These are phyloP conservation scores for Leccinum broughii DNA, from an alignment of 768 basidiomycete genomes.

Conservation along the genomic window DNA sequence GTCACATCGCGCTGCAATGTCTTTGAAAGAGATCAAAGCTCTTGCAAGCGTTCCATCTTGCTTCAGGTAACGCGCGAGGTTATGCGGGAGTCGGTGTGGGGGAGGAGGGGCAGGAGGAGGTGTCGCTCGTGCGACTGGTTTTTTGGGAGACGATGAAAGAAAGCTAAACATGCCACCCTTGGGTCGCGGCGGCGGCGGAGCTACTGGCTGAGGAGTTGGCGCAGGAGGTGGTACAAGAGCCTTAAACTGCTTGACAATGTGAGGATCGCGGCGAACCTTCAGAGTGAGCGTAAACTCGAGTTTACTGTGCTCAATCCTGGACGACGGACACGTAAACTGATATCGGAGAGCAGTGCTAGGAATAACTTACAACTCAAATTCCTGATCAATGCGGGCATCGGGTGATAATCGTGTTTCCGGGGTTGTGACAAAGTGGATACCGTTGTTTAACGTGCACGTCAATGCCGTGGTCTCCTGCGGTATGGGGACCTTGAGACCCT, in stretches of 20 bases:
- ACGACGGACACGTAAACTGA: not conserved
- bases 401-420: slow-evolving; percentile 65
- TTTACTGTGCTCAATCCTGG: slow-evolving; percentile 89
- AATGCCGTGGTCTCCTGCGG: slow-evolving; percentile 74
- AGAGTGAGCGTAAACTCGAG: slow-evolving; percentile 92
- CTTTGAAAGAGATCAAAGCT: slow-evolving; percentile 87
- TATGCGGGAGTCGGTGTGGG: slow-evolving; percentile 59
- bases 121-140: slow-evolving; percentile 51
- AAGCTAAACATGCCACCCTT: slow-evolving; percentile 72
- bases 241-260: slow-evolving; percentile 78
- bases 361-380: slow-evolving; percentile 80
- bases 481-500: slow-evolving; percentile 71
- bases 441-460: slow-evolving; percentile 91
- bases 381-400: slow-evolving; percentile 75
- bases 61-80: slow-evolving; percentile 79
- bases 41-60: slow-evolving; percentile 87
- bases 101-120: slow-evolving; percentile 36
- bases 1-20: slow-evolving; percentile 80
- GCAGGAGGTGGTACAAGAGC: slow-evolving; percentile 53
- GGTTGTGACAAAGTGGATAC: slow-evolving; percentile 93
- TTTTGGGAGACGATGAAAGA: slow-evolving; percentile 72
- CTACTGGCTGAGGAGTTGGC: slow-evolving; percentile 37
- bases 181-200: slow-evolving; percentile 50
- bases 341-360: not conserved
- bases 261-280: slow-evolving; percentile 83